These are phyloP conservation scores for Discostella pseudostelligera DNA, from an alignment of 108 stramenopile genomes.

Conservation along the genomic window DNA sequence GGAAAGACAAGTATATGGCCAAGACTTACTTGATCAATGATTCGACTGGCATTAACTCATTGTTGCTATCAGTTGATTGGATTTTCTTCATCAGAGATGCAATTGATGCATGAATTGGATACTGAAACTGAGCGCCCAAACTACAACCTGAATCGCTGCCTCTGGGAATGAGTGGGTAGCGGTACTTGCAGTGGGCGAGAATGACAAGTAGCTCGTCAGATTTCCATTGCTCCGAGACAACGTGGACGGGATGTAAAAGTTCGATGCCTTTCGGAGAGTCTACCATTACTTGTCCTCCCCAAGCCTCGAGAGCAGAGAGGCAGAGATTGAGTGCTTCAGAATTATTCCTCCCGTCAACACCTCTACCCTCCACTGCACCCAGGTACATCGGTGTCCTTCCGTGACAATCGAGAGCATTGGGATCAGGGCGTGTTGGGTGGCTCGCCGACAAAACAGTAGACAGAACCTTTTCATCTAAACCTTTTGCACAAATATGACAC, in stretches of 20 bases:
- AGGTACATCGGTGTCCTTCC: slow-evolving; percentile 75
- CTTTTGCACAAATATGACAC: slow-evolving; percentile 58
- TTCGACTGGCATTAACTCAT: slow-evolving; percentile 15
- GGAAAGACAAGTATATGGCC: neutral
- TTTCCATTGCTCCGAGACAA: slow-evolving; percentile 45
- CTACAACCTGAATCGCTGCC: slow-evolving; percentile 34
- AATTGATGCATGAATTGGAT: slow-evolving; percentile 72
- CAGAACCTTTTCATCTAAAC: slow-evolving; percentile 62
- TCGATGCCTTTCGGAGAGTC: slow-evolving; percentile 27
- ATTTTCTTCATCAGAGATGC: slow-evolving; percentile 46
- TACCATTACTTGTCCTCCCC: slow-evolving; percentile 55
- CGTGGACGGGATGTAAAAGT: slow-evolving; percentile 52
- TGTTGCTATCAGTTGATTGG: slow-evolving; percentile 13
- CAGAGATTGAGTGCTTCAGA: slow-evolving; percentile 54
- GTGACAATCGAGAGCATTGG: slow-evolving; percentile 64
- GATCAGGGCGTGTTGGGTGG: slow-evolving; percentile 52
- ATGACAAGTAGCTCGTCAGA: slow-evolving; percentile 50
- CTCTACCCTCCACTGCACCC: slow-evolving; percentile 57
- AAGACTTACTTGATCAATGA: slow-evolving; percentile 19
- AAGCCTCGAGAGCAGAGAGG: slow-evolving; percentile 58
- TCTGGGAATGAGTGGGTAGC: slow-evolving; percentile 49
- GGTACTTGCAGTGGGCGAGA: slow-evolving; percentile 45
- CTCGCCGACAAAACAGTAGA: slow-evolving; percentile 52
- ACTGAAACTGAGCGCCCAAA: slow-evolving; percentile 60
- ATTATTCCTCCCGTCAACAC: slow-evolving; percentile 38